phyloP scores from a whole-genome alignment of 2,329 filamentous ascomycete species.

The Diaporthe sp. region DNA sequence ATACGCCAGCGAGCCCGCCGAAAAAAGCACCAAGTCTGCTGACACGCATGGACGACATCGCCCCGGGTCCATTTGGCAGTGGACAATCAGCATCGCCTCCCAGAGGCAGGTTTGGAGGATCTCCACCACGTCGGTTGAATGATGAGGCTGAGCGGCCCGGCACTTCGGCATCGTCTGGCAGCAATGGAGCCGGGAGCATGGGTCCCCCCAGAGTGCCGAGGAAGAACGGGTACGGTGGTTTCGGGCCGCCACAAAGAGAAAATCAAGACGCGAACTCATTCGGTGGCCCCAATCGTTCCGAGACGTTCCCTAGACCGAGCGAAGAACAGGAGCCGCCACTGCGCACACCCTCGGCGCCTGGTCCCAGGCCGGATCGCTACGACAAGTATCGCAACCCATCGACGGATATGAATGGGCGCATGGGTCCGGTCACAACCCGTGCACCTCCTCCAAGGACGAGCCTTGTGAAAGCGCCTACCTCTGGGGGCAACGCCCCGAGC shows the following conservation, averaged over 20 bases:
- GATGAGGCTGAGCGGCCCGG: slow-evolving; percentile 45
- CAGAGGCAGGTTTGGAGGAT: slow-evolving; percentile 21
- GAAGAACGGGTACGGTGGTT: slow-evolving; percentile 70
- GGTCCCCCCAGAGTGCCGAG: slow-evolving; percentile 56
- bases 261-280: slow-evolving; percentile 53
- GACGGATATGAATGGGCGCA: slow-evolving; percentile 41
- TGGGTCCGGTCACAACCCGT: slow-evolving; percentile 64
- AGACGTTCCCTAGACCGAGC: slow-evolving; percentile 64
- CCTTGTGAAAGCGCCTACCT: slow-evolving; percentile 56
- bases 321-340: slow-evolving; percentile 53
- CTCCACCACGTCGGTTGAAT: slow-evolving; percentile 36
- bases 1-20: slow-evolving; percentile 63
- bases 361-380: slow-evolving; percentile 54
- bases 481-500: slow-evolving; percentile 54
- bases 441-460: slow-evolving; percentile 66
- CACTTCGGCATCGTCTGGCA: slow-evolving; percentile 50
- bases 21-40: slow-evolving; percentile 59
- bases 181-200: slow-evolving; percentile 48
- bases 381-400: slow-evolving; percentile 50
- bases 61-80: slow-evolving; percentile 74
- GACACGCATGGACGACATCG: slow-evolving; percentile 74
- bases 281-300: slow-evolving; percentile 58
- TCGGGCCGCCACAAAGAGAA: slow-evolving; percentile 60
- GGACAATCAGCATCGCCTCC: slow-evolving; percentile 32
- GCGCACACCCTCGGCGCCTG: slow-evolving; percentile 63